These are phyloP conservation scores for Fusarium illudens DNA, from an alignment of 2,329 filamentous ascomycete species.

Conservation along the genomic window DNA sequence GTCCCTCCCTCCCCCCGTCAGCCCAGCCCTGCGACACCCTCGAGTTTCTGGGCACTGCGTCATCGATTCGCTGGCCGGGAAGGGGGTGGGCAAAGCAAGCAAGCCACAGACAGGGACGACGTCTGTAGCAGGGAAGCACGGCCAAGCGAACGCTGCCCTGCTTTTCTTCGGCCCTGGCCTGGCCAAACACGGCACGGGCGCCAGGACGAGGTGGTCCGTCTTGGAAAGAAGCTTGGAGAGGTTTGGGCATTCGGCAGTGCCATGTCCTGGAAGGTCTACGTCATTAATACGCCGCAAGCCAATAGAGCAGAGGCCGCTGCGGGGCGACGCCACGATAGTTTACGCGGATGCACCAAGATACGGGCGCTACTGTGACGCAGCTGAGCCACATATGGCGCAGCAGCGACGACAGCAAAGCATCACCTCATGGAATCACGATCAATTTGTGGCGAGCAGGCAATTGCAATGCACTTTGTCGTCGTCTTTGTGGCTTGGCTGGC, in stretches of 20 bases:
- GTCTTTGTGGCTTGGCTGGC: constrained; percentile 25
- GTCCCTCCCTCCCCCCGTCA: constrained; percentile 7
- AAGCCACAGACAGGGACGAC: constrained; percentile 36
- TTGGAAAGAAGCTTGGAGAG: constrained; percentile 11
- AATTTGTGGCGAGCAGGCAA: constrained; percentile 18
- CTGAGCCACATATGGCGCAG: constrained; percentile 25
- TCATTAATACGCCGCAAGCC: constrained; percentile 26
- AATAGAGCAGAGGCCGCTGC: constrained; percentile 4
- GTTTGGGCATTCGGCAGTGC: neutral
- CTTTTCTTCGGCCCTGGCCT: constrained; percentile 24
- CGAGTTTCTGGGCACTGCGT: constrained; percentile 42
- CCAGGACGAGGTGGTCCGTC: neutral
- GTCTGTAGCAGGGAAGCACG: constrained; percentile 9
- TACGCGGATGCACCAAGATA: neutral
- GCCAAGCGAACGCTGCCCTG: constrained; percentile 35
- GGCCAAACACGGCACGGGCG: constrained; percentile 13
- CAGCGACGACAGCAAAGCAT: constrained; percentile 7
- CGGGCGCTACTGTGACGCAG: constrained; percentile 8
- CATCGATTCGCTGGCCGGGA: constrained; percentile 42
- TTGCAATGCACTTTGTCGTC: constrained; percentile 8
- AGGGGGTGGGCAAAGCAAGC: neutral
- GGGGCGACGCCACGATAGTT: constrained; percentile 13
- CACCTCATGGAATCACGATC: constrained; percentile 9
- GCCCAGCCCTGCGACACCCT: constrained; percentile 33
- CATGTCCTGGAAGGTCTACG: constrained; percentile 21